A percentile compares a stretch with the other conserved stretches of the same genome.
These are phyloP conservation scores for Hortiboletus campestris DNA, from an alignment of 768 basidiomycete genomes.

Conservation along the genomic window DNA sequence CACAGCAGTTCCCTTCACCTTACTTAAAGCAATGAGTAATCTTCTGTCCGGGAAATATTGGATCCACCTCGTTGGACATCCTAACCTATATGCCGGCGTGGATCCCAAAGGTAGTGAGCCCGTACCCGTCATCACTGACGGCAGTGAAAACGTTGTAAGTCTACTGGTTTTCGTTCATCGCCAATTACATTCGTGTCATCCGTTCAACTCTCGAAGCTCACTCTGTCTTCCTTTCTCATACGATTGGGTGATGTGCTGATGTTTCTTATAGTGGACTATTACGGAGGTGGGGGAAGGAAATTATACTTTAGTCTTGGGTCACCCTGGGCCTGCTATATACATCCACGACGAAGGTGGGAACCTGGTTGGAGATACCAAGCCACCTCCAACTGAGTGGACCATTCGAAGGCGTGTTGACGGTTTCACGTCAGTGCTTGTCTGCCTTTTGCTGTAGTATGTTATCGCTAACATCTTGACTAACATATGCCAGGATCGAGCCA, in stretches of 20 bases:
- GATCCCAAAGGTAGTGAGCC: neutral
- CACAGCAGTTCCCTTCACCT: neutral
- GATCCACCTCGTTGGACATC: neutral
- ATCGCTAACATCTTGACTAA: neutral
- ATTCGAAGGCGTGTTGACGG: neutral
- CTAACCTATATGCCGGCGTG: neutral
- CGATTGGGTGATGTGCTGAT: neutral
- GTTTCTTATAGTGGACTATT: conserved; percentile 1
- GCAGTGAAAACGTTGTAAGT: neutral
- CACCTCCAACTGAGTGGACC: neutral
- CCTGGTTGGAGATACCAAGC: neutral
- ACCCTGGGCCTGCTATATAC: too few species aligned
- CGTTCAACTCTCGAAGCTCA: neutral
- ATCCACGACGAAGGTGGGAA: too few species aligned
- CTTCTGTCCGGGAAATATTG: neutral
- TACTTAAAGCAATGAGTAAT: neutral
- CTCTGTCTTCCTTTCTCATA: too few species aligned
- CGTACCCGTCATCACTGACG: neutral
- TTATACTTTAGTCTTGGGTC: neutral
- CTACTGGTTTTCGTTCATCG: neutral
- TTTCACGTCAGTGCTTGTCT: neutral
- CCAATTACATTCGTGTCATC: neutral
- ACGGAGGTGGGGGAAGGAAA: neutral
- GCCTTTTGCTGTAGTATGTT: neutral
- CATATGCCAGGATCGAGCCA: neutral